phyloP scores from a whole-genome alignment of 2,329 filamentous ascomycete species.

The Cordyceps pruinosa region DNA sequence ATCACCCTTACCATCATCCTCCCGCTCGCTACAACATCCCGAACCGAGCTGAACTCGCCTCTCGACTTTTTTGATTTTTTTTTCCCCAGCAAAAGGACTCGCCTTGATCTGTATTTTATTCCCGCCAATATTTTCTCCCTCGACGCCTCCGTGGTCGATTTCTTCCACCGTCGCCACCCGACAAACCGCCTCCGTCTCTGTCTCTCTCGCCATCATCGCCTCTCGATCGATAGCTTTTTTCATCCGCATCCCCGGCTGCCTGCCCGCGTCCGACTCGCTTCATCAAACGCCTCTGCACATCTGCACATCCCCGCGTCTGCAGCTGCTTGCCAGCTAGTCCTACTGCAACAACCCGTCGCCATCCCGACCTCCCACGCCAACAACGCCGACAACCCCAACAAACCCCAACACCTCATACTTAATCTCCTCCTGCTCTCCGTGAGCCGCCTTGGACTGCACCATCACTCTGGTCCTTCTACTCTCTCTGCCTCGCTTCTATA shows the following conservation, averaged over 20 bases:
- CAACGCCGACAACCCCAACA: too few relatives aligned
- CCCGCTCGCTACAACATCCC: not conserved
- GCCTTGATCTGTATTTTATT: slow-evolving; percentile 15
- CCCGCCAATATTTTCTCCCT: not conserved
- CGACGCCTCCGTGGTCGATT: not conserved
- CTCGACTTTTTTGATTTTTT: not conserved
- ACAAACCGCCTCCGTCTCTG: not conserved
- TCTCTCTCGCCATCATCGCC: not conserved
- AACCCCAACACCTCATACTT: not conserved
- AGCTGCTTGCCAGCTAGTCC: not conserved
- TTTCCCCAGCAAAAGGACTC: not conserved
- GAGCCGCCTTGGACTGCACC: not conserved
- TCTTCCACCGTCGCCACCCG: not conserved
- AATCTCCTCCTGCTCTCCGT: not conserved
- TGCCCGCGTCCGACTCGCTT: not conserved
- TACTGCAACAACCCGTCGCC: not conserved
- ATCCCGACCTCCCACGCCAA: not conserved
- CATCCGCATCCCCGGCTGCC: not conserved
- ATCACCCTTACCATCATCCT: not conserved
- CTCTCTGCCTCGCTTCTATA: slow-evolving; percentile 30
- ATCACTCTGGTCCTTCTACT: slow-evolving; percentile 12
- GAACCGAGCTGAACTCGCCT: not conserved
- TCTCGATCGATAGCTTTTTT: not conserved
- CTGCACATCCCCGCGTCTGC: too few relatives aligned
- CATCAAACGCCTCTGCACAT: not conserved